A percentile compares a stretch with the other conserved stretches of the same genome.
These are phyloP conservation scores for Nitzschia inconspicua DNA, from an alignment of 108 stramenopile genomes.

Conservation along the genomic window DNA sequence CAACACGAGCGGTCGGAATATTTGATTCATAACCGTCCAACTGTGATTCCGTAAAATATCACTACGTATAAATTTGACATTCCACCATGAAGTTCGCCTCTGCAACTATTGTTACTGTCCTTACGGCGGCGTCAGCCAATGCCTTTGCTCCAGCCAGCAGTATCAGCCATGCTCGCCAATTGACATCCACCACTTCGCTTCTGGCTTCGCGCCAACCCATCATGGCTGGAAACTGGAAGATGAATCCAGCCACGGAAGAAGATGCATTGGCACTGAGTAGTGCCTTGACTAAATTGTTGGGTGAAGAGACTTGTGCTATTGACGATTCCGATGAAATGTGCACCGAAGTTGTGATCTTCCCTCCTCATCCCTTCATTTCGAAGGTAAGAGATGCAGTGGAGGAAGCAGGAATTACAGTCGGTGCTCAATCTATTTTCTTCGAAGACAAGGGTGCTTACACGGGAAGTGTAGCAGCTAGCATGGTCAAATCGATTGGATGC, in stretches of 20 bases:
- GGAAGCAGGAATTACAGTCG: constrained; percentile 66
- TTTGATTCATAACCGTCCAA: too few species aligned
- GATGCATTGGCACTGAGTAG: constrained; percentile 61
- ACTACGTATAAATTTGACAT: too few species aligned
- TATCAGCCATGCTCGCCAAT: too few species aligned
- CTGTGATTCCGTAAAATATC: too few species aligned
- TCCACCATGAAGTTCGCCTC: constrained; percentile 3
- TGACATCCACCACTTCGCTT: neutral
- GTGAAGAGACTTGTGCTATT: constrained; percentile 33
- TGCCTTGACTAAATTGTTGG: constrained; percentile 26
- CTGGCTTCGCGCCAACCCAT: constrained; percentile 59
- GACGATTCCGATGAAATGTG: constrained; percentile 28
- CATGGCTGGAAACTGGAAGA: constrained; percentile 96
- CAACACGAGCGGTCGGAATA: too few species aligned
- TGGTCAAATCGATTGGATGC: constrained; percentile 83
- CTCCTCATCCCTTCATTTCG: constrained; percentile 22
- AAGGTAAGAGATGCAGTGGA: constrained; percentile 45
- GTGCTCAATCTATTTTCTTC: constrained; percentile 47
- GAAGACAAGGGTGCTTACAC: constrained; percentile 94
- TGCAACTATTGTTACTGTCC: neutral
- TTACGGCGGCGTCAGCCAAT: neutral
- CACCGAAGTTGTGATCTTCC: constrained; percentile 41
- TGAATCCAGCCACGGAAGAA: constrained; percentile 75
- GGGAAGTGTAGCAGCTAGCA: constrained; percentile 86
- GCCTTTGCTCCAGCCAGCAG: constrained; percentile 2